Base-by-base conservation (phyloP, 805 yeast species). In the Starmerella davenportii region DNA sequence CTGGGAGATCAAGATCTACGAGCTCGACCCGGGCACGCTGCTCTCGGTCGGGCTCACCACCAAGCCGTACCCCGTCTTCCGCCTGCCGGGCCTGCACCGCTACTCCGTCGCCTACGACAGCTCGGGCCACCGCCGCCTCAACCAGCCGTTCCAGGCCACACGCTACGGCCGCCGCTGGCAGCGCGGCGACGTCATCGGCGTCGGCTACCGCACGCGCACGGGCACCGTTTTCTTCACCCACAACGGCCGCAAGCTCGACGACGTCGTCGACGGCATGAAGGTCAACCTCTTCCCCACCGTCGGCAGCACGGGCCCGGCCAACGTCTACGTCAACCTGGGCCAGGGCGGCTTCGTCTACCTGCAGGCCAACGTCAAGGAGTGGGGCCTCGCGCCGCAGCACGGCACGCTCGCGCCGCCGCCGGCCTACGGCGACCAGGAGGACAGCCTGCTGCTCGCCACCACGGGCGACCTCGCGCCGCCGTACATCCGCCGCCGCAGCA, bases 321-420 rank as follows among this genome's bases (percentile, higher is more conserved):
- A 76, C 5, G 63, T 90, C n/a, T 85, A 79, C 56, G 92, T 79
- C 9, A 90, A 82, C 52, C 59, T 90, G 40, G 98, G 98, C 16
- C 87, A 80, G 49, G 66, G 74, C 41, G 95, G 95, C 2, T 84
- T 71, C 59, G 95, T 85, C 2, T 82, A 70, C 53, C 80, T 85
- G 36, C 95, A 85, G 54, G 95, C 81, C 2, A 82, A 84, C 53
- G 93, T 85, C 29, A 84, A 84, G 55, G 82, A 79, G 55, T 84
- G 95, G 95, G 93, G 94, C 4, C 76, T 78, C 51, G 94, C 93
- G n/a, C 87, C 90, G 2, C 66, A 77, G 30, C 79, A 76, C 47
- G 98, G 96, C 1, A 70, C 68, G 36, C 77, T 84, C 42, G 77
- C 92, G 3, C 93, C 96, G 4, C 94, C 96, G 2, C 98, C 98